These are phyloP conservation scores for Oryza australiensis DNA, from an alignment of 176 grass and related monocot genomes.

Conservation along the genomic window DNA sequence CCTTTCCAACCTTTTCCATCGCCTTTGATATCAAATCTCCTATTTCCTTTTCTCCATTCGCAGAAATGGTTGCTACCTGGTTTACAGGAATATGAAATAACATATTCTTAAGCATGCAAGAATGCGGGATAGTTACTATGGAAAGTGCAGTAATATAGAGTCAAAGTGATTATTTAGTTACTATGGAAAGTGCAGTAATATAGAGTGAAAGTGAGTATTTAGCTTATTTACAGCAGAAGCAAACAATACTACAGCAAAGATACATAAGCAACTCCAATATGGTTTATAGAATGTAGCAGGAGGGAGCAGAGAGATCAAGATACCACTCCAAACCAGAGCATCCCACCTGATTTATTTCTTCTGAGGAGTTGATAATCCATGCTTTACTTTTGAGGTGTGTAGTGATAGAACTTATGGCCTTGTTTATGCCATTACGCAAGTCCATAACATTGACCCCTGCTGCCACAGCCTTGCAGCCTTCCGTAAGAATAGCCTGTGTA, in stretches of 20 bases:
- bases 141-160: background rate
- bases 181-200: background rate
- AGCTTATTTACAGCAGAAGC: background rate
- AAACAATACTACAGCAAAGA: slow-evolving; percentile 15
- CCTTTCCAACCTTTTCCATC: slow-evolving; percentile 94
- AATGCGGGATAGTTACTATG: background rate
- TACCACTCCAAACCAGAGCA: background rate
- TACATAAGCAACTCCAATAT: slow-evolving; percentile 28
- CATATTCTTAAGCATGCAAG: background rate
- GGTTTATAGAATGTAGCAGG: background rate
- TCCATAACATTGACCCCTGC: slow-evolving; percentile 89
- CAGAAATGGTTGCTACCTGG: slow-evolving; percentile 95
- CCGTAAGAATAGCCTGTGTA: slow-evolving; percentile 84
- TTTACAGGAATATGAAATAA: slow-evolving; percentile 34
- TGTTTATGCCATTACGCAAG: slow-evolving; percentile 81
- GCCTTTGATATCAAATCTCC: slow-evolving; percentile 87
- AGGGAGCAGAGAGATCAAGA: background rate
- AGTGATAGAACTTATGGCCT: slow-evolving; percentile 68
- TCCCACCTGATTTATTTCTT: slow-evolving; percentile 89
- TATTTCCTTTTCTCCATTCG: slow-evolving; percentile 94
- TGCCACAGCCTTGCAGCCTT: slow-evolving; percentile 94
- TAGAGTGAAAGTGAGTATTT: background rate
- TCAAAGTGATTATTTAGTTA: background rate
- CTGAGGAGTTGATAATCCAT: slow-evolving; percentile 77
- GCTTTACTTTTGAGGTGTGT: slow-evolving; percentile 74